Evolutionary conservation across 2,329 filamentous ascomycete species (phyloP).

Genomic region (Stachybotrys chlorohalonatus): DNA sequence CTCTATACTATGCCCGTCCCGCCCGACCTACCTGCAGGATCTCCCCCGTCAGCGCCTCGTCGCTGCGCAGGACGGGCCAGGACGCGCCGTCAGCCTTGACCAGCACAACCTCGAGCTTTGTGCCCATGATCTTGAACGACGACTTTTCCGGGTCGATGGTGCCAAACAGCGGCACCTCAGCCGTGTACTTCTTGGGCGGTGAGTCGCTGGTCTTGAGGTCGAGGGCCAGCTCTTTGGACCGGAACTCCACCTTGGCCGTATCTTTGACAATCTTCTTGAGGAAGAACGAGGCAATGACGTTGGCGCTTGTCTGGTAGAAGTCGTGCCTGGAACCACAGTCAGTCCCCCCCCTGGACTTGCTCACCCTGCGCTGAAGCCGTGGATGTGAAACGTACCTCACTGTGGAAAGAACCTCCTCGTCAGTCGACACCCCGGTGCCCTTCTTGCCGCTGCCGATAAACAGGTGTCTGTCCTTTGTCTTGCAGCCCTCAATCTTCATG

Average conservation of each 20-base stretch:
- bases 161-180: slow-evolving; percentile 66
- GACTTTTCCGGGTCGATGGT: slow-evolving; percentile 68
- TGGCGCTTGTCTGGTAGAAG: slow-evolving; percentile 85
- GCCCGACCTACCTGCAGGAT: slow-evolving; percentile 86
- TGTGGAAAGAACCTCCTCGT: slow-evolving; percentile 68
- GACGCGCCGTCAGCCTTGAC: slow-evolving; percentile 63
- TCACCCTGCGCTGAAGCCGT: neutral
- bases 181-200: slow-evolving; percentile 67
- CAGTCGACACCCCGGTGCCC: slow-evolving; percentile 33
- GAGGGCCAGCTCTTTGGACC: slow-evolving; percentile 53
- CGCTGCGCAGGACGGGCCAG: slow-evolving; percentile 78
- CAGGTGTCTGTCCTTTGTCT: slow-evolving; percentile 70
- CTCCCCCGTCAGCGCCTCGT: slow-evolving; percentile 60
- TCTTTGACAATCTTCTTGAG: slow-evolving; percentile 94
- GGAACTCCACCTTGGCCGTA: slow-evolving; percentile 63
- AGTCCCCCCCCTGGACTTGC: neutral
- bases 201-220: slow-evolving; percentile 80
- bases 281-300: slow-evolving; percentile 86
- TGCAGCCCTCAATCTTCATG: slow-evolving; percentile 88
- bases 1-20: slow-evolving; percentile 36
- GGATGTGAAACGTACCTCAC: slow-evolving; percentile 51
- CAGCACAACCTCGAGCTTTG: slow-evolving; percentile 77
- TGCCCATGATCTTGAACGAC: slow-evolving; percentile 73
- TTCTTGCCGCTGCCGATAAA: slow-evolving; percentile 75
- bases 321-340: slow-evolving; percentile 44